Percentiles rank a stretch among this genome's conserved stretches.
phyloP scores from a whole-genome alignment of 2,329 filamentous ascomycete genomes.

The Fusarium sp. region DNA sequence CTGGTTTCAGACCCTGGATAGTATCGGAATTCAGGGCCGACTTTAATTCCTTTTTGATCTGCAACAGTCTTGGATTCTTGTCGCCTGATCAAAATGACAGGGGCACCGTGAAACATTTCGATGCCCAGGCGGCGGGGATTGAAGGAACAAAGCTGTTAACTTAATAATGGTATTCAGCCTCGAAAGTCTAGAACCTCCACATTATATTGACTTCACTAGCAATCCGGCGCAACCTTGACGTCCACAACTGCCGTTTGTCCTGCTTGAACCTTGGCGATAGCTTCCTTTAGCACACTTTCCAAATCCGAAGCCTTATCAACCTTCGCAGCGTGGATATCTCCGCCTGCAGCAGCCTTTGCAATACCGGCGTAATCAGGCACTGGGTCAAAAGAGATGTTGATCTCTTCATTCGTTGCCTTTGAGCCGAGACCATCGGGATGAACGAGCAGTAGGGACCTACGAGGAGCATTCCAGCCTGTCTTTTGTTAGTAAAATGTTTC shows the following conservation, averaged over 20 bases:
- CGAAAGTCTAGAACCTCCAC: neutral
- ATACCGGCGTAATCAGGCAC: conserved; percentile 69
- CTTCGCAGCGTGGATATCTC: conserved; percentile 61
- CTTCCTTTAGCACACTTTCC: conserved; percentile 59
- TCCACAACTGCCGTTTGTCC: conserved; percentile 66
- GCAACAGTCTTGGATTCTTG: neutral
- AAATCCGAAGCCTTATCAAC: conserved; percentile 61
- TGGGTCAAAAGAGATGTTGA: conserved; percentile 70
- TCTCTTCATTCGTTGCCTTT: conserved; percentile 68
- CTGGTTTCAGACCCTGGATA: conserved; percentile 9
- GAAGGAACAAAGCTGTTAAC: neutral
- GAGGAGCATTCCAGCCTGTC: conserved; percentile 69
- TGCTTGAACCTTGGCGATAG: conserved; percentile 61
- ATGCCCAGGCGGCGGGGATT: neutral
- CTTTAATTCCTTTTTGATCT: neutral
- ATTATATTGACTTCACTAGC: conserved; percentile 45
- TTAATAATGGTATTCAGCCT: neutral
- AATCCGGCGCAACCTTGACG: conserved; percentile 61
- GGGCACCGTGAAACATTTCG: neutral
- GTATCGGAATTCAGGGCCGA: conserved; percentile 1
- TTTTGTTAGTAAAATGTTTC: conserved; percentile 9
- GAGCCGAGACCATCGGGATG: conserved; percentile 68
- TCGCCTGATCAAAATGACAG: conserved; percentile 22
- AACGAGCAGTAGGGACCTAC: conserved; percentile 66
- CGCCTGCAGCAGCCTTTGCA: conserved; percentile 68